Conservation (phyloP, 306 rosid genomes). For the Cicer pinnatifidum region DNA sequence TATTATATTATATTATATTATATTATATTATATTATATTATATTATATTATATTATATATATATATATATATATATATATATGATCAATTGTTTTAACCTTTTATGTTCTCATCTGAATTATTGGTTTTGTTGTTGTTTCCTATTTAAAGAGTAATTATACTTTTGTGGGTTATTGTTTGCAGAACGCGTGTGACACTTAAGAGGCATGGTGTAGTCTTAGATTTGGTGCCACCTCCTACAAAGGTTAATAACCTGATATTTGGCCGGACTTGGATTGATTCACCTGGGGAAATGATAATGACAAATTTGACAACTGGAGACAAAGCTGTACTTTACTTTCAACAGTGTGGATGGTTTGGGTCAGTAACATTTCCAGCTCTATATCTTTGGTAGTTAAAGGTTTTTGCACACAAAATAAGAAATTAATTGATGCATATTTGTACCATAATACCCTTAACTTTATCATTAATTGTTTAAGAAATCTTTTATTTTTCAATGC, state of each 20-base stretch:
- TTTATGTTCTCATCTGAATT: conserved; percentile 30
- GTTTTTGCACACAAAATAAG: too few species aligned
- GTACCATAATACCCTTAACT: too few species aligned
- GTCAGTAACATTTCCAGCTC: conserved; percentile 51
- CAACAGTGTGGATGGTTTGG: conserved; percentile 99
- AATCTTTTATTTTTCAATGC: too few species aligned
- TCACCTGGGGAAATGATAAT: conserved; percentile 93
- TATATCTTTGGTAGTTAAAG: neutral
- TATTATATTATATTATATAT: too few species aligned
- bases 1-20: too few species aligned
- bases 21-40: too few species aligned
- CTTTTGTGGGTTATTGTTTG: conserved; percentile 43
- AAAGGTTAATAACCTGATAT: conserved; percentile 88
- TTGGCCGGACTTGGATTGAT: conserved; percentile 95
- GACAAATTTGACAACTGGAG: conserved; percentile 83
- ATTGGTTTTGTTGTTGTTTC: conserved; percentile 20
- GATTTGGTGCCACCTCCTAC: conserved; percentile 95
- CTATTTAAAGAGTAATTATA: conserved; percentile 26
- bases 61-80: neutral
- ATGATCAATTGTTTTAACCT: conserved; percentile 17
- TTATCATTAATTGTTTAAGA: too few species aligned
- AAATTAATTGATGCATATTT: too few species aligned
- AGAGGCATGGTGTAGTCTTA: conserved; percentile 76
- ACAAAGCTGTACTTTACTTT: conserved; percentile 82
- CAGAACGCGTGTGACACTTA: conserved; percentile 86